Evolutionary conservation across 176 grass and related monocot species (phyloP).

Genomic region (Canna indica): DNA sequence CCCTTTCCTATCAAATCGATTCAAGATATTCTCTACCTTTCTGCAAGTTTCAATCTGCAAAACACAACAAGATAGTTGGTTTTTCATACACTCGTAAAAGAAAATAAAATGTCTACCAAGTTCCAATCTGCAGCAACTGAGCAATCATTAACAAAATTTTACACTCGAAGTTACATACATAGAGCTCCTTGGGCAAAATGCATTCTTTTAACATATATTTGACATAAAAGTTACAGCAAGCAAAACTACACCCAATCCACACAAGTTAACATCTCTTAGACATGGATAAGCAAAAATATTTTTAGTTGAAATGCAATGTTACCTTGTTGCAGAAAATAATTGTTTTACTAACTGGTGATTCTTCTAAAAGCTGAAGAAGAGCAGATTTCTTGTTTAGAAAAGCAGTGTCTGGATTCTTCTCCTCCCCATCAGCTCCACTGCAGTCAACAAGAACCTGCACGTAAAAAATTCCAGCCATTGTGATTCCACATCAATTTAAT

Average conservation of each 20-base stretch:
- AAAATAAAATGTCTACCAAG: neutral
- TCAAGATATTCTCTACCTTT: conserved; percentile 77
- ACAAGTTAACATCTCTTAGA: no score
- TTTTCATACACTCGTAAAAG: neutral
- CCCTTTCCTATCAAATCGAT: conserved; percentile 66
- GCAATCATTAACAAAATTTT: neutral
- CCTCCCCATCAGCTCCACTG: conserved; percentile 63
- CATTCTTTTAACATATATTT: no score
- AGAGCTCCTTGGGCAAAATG: neutral
- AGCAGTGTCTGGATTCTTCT: conserved; percentile 79
- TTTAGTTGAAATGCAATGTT: neutral
- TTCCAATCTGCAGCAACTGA: neutral
- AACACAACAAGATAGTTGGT: neutral
- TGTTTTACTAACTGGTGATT: conserved; percentile 57
- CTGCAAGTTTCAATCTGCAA: conserved; percentile 89
- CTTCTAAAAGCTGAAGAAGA: conserved; percentile 54
- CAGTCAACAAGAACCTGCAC: conserved; percentile 87
- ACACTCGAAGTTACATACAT: neutral
- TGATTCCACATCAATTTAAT: neutral
- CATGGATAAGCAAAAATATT: neutral
- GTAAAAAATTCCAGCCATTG: neutral
- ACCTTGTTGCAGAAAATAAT: conserved; percentile 91
- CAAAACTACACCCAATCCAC: neutral
- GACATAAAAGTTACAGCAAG: no score
- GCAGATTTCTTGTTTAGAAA: conserved; percentile 82